Evolutionary conservation across 2,329 filamentous ascomycete species (phyloP).

Genomic region (Fusarium luffae): DNA sequence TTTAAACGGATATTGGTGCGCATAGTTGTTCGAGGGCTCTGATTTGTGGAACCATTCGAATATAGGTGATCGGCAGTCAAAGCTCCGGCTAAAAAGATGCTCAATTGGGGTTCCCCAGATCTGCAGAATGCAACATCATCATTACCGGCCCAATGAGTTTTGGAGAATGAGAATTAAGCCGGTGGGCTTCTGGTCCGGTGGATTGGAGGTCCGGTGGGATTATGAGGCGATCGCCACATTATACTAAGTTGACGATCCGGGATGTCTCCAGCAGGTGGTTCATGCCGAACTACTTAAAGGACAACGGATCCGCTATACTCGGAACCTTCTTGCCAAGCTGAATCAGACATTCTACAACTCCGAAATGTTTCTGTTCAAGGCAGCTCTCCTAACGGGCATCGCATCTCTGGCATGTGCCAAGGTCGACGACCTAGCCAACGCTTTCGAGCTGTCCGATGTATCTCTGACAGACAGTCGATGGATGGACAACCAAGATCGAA

Average conservation of each 20-base stretch:
- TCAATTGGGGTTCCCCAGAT: conserved; percentile 17
- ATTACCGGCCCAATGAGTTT: conserved; percentile 26
- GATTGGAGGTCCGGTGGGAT: not conserved
- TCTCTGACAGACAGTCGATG: conserved; percentile 33
- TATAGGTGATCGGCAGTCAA: not conserved
- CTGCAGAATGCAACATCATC: conserved; percentile 23
- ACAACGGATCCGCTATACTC: not conserved
- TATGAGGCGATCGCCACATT: not conserved
- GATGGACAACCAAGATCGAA: conserved; percentile 36
- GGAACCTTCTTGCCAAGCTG: not conserved
- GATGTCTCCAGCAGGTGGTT: too few relatives aligned
- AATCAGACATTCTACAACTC: not conserved
- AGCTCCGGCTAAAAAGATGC: conserved; percentile 1
- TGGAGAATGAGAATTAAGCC: not conserved
- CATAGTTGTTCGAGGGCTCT: not conserved
- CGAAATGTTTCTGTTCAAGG: conserved; percentile 22
- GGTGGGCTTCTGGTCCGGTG: not conserved
- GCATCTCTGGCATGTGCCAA: not conserved
- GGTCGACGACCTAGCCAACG: conserved; percentile 12
- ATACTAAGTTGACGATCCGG: not conserved
- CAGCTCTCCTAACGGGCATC: conserved; percentile 14
- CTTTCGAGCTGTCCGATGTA: conserved; percentile 21
- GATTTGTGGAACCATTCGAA: conserved; percentile 25
- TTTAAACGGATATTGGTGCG: conserved; percentile 18
- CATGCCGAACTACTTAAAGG: conserved; percentile 2